Percentiles rank a stretch among this genome's conserved stretches.
Conservation (phyloP, 768 basidiomycete species). For the Cubamyces lactineus region DNA sequence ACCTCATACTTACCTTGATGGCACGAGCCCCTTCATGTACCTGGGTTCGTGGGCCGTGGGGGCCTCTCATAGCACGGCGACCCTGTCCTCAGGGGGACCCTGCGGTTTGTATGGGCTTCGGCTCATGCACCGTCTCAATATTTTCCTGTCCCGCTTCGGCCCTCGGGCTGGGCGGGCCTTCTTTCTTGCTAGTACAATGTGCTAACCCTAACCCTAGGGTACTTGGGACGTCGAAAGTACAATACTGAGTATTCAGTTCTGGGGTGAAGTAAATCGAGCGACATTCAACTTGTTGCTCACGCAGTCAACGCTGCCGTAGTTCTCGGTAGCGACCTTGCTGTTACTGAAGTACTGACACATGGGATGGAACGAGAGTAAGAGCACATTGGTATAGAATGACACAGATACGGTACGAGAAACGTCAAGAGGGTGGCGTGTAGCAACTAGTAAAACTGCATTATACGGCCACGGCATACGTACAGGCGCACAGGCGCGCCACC, state of each 20-base stretch:
- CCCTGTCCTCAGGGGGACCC: slow-evolving; percentile 52
- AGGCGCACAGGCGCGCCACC: background rate
- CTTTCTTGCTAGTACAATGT: slow-evolving; percentile 7
- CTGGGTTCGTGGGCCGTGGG: slow-evolving; percentile 41
- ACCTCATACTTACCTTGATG: slow-evolving; percentile 41
- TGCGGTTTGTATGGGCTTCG: slow-evolving; percentile 46
- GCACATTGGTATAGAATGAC: slow-evolving; percentile 20
- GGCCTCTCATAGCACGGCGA: slow-evolving; percentile 55
- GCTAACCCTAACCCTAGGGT: slow-evolving; percentile 26
- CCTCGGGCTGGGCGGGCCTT: slow-evolving; percentile 31
- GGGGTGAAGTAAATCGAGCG: no score
- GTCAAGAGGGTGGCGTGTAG: slow-evolving; percentile 4
- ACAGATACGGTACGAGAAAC: slow-evolving; percentile 1
- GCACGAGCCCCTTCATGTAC: slow-evolving; percentile 40
- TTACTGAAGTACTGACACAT: no score
- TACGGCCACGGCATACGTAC: background rate
- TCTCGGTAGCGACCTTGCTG: no score
- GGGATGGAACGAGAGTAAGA: background rate
- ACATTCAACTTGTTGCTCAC: no score
- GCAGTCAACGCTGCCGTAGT: no score
- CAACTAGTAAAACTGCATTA: background rate
- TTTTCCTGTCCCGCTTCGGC: slow-evolving; percentile 30
- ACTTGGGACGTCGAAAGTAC: no score
- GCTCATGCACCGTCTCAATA: slow-evolving; percentile 40
- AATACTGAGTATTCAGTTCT: no score